Base-by-base conservation (phyloP, 148 eudicot species). In the Amaranthus palmeri region DNA sequence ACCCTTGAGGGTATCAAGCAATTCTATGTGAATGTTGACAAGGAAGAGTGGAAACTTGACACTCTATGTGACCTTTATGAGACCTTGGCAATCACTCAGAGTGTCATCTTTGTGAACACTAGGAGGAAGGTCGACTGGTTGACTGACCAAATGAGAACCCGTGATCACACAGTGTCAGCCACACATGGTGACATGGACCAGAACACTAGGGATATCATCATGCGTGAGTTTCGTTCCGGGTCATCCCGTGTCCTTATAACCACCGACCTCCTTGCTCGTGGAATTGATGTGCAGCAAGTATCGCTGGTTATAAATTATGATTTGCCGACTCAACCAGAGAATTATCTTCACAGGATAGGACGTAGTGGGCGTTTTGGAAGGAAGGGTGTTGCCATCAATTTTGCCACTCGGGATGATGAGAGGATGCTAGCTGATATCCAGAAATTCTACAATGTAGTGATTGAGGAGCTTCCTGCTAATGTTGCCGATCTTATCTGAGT, bases 71-170 rank as follows among this genome's bases (percentile, higher is more conserved):
- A 88, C 54, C 89, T 88, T 13, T 88, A 88, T 41, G 87, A 88
- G 72, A 88, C 88, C 61, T 69, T 88, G 67, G 89, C 89, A 4
- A 86, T 88, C 67, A 86, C 90, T 7, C 92, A 88, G 51, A 86
- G 90, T 81, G 90, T 88, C 52, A 86, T 88, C 71, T 86, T 88
- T 62, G 90, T 86, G 11, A 86, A 88, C 80, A 88, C 92, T 18
- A 77, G 90, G 74, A 85, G 86, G 58, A 88, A 88, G 85, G 92
- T 88, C 44, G 92, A 88, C 77, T 88, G 92, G 92, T 81, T 88
- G 44, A 88, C 92, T 11, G 86, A 88, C 85, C 86, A 84, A 67
- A 86, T 88, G 92, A 80, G 89, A 67, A 67, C 83, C 84, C 92
- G 89, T 66, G 92, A 86, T 67, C 92, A 88, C 71, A 88, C 89